Conservation (phyloP, 2,329 filamentous ascomycete species). For the Aurifilum marmelostoma region DNA sequence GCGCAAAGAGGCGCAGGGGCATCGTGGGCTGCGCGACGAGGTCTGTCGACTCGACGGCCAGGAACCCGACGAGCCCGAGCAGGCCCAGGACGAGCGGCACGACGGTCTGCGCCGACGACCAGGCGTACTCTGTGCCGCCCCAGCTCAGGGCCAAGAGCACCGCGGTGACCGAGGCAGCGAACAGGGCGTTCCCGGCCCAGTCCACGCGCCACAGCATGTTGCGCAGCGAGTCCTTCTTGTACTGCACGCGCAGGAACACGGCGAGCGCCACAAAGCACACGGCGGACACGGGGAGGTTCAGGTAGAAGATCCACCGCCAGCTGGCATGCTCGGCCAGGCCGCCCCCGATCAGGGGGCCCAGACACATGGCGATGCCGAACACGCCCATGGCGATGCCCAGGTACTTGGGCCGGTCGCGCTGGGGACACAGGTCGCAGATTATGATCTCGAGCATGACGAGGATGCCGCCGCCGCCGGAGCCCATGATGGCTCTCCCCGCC, state of each 20-base stretch:
- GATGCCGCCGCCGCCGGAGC: conserved; percentile 1
- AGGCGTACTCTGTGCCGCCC: conserved; percentile 29
- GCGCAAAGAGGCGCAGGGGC: no score
- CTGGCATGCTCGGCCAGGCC: conserved; percentile 6
- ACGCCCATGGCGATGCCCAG: not conserved
- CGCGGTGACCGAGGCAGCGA: conserved; percentile 23
- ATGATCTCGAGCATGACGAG: conserved; percentile 3
- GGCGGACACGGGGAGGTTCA: not conserved
- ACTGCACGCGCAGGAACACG: no score
- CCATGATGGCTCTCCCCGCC: conserved; percentile 10
- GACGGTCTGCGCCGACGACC: conserved; percentile 16
- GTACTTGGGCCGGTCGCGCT: conserved; percentile 3
- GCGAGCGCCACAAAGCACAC: not conserved
- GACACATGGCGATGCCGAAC: conserved; percentile 4
- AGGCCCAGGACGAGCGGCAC: not conserved
- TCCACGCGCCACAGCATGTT: conserved; percentile 23
- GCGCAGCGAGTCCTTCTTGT: no score
- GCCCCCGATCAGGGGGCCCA: conserved; percentile 23
- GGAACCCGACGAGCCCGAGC: not conserved
- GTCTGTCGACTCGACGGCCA: not conserved
- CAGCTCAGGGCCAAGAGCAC: conserved; percentile 32
- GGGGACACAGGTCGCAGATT: conserved; percentile 9
- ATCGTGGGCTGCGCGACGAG: no score
- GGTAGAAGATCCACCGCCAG: conserved; percentile 26
- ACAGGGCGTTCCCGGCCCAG: conserved; percentile 28